Evolutionary conservation across 805 yeast species (phyloP).

Genomic region (Scheffersomyces spartinae): DNA sequence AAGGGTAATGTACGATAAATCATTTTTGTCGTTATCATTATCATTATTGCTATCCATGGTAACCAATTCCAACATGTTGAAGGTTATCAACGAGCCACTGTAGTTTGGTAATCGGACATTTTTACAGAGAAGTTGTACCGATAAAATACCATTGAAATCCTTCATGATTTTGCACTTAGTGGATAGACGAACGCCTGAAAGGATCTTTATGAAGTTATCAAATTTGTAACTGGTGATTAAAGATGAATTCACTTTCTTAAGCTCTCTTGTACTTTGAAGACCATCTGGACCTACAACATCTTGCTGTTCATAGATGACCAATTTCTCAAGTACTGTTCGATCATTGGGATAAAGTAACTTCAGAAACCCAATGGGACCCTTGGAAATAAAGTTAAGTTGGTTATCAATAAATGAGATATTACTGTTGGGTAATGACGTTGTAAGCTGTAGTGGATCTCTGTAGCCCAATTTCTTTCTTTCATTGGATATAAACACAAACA

Average conservation of each 20-base stretch:
- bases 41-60: constrained; percentile 7
- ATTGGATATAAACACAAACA: constrained; percentile 20
- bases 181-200: constrained; percentile 25
- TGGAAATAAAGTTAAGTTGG: constrained; percentile 47
- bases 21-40: constrained; percentile 3
- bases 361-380: constrained; percentile 64
- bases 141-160: constrained; percentile 23
- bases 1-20: constrained; percentile 6
- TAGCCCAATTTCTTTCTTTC: constrained; percentile 3
- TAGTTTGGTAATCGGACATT: constrained; percentile 14
- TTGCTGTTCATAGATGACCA: constrained; percentile 25
- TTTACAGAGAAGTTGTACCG: constrained; percentile 27
- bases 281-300: constrained; percentile 14
- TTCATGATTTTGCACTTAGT: constrained; percentile 27
- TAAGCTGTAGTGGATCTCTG: too few relatives aligned
- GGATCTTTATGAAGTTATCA: constrained; percentile 18
- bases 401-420: too few relatives aligned
- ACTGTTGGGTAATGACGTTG: too few relatives aligned
- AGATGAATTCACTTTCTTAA: constrained; percentile 11
- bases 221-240: constrained; percentile 21
- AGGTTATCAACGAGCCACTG: constrained; percentile 26
- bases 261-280: constrained; percentile 5
- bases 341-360: constrained; percentile 57
- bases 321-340: constrained; percentile 47
- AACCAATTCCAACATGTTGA: constrained; percentile 25